A percentile compares a stretch with the other conserved stretches of the same genome.
Conservation (phyloP, 441 rosid genomes). For the Metrosideros polymorpha region DNA sequence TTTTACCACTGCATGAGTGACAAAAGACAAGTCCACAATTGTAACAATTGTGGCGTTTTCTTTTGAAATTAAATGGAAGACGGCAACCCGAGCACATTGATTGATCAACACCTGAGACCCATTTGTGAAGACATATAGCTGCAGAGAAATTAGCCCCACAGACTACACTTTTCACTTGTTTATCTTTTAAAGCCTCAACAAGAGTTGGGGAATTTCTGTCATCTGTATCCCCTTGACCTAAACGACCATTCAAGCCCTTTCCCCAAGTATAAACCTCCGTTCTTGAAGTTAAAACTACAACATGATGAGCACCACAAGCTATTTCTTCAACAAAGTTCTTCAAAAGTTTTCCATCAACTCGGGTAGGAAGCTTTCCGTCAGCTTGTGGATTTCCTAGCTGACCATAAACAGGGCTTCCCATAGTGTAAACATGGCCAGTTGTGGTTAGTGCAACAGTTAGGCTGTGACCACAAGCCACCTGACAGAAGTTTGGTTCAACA, state of each 20-base stretch:
- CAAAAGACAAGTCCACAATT: constrained; percentile 1
- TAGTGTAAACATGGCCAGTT: not conserved
- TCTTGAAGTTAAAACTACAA: constrained; percentile 5
- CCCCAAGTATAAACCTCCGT: constrained; percentile 15
- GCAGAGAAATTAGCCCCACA: constrained; percentile 10
- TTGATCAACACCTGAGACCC: not conserved
- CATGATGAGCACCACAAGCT: constrained; percentile 8
- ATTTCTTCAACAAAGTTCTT: constrained; percentile 2
- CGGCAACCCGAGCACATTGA: constrained; percentile 4
- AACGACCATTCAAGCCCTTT: constrained; percentile 7
- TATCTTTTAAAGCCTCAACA: constrained; percentile 8
- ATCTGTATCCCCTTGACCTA: constrained; percentile 7
- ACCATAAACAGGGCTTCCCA: constrained; percentile 6
- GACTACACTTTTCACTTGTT: constrained; percentile 1
- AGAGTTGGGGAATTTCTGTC: constrained; percentile 2
- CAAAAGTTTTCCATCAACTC: not conserved
- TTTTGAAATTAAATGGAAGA: constrained; percentile 1
- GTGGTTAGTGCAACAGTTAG: not conserved
- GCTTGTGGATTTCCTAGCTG: constrained; percentile 3
- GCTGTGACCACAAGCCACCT: constrained; percentile 5
- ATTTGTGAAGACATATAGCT: constrained; percentile 6
- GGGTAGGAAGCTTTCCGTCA: not conserved
- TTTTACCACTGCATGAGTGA: constrained; percentile 3
- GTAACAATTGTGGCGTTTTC: not conserved
- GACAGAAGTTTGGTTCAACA: constrained; percentile 5